Evolutionary conservation across 768 basidiomycete species (phyloP).

Genomic region (Sistotremastrum suecicum): DNA sequence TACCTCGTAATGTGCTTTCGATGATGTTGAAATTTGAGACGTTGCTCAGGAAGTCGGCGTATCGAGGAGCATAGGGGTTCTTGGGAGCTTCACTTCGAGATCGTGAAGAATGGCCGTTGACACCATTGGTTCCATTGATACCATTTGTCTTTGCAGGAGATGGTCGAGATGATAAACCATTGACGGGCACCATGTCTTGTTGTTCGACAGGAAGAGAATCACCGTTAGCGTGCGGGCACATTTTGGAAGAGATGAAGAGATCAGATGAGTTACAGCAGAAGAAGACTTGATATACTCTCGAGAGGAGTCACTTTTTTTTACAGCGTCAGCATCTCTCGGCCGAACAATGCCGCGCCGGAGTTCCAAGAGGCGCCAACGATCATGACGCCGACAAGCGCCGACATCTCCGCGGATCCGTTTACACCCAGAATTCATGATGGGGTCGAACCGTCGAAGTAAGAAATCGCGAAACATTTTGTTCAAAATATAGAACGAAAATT

Average conservation of each 20-base stretch:
- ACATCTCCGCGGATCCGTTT: neutral
- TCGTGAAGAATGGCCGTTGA: constrained; percentile 19
- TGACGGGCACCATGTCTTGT: constrained; percentile 61
- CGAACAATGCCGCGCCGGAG: too few relatives aligned
- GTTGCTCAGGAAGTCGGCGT: constrained; percentile 85
- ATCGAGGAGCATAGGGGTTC: constrained; percentile 85
- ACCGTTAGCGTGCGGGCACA: constrained; percentile 51
- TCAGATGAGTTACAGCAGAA: neutral
- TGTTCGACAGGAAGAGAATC: constrained; percentile 30
- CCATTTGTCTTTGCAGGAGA: constrained; percentile 21
- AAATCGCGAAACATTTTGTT: too few relatives aligned
- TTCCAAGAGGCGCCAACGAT: too few relatives aligned
- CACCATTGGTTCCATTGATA: constrained; percentile 27
- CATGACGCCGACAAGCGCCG: too few relatives aligned
- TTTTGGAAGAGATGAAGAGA: constrained; percentile 11
- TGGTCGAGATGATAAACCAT: constrained; percentile 26
- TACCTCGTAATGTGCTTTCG: constrained; percentile 90
- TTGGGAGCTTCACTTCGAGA: constrained; percentile 17
- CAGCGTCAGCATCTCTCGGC: neutral
- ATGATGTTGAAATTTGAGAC: constrained; percentile 92
- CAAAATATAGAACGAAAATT: too few relatives aligned
- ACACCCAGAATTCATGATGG: too few relatives aligned
- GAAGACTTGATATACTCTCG: neutral
- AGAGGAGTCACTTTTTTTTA: neutral
- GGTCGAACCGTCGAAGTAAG: too few relatives aligned